Conservation (phyloP, 768 basidiomycete genomes). For the Suillus ampliporus region DNA sequence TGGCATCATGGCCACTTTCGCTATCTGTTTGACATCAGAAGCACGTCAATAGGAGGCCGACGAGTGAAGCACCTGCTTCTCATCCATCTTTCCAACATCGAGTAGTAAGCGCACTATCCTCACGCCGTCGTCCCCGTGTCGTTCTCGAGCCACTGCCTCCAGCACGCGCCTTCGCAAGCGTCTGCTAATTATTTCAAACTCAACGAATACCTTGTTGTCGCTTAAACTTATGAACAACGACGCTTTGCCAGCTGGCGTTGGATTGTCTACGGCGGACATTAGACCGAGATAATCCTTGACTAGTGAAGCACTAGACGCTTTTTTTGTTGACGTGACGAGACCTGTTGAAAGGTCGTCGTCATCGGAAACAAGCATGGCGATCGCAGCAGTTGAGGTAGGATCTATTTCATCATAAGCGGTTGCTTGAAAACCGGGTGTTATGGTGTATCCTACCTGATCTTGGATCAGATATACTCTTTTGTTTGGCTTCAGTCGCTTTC, state of each 20-base stretch:
- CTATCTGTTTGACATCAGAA: conserved; percentile 63
- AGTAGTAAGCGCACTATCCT: conserved; percentile 80
- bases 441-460: conserved; percentile 57
- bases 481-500: conserved; percentile 69
- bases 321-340: conserved; percentile 61
- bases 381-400: conserved; percentile 66
- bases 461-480: conserved; percentile 62
- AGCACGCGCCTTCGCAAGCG: conserved; percentile 73
- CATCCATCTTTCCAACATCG: conserved; percentile 90
- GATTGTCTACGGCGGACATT: conserved; percentile 82
- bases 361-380: conserved; percentile 68
- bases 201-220: conserved; percentile 77
- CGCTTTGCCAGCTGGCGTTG: conserved; percentile 70
- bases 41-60: conserved; percentile 3
- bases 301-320: conserved; percentile 57
- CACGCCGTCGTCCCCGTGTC: conserved; percentile 83
- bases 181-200: conserved; percentile 74
- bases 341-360: conserved; percentile 66
- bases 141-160: conserved; percentile 80
- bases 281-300: conserved; percentile 85
- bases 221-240: conserved; percentile 74
- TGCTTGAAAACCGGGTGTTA: conserved; percentile 2
- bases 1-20: conserved; percentile 92
- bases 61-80: conserved; percentile 74
- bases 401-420: conserved; percentile 44